A percentile compares a stretch with the other conserved stretches of the same genome.
Conservation (phyloP, 805 yeast genomes). For the Starmerella floris region DNA sequence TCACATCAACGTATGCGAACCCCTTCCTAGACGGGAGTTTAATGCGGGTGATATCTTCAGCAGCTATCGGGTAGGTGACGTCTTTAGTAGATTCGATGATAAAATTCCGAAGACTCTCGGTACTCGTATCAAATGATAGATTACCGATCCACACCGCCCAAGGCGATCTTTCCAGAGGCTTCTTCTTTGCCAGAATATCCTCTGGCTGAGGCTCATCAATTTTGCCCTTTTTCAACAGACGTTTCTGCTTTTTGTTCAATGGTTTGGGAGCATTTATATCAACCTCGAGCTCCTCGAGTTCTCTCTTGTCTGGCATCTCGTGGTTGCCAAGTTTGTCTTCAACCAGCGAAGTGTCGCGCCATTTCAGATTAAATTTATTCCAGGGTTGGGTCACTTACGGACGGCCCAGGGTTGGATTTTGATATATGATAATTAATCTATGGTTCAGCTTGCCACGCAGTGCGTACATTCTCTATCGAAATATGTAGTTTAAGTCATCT, state of each 20-base stretch:
- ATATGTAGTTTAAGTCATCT: too few species aligned
- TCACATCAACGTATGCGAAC: constrained; percentile 81
- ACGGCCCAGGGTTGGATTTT: too few species aligned
- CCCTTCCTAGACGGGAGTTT: constrained; percentile 67
- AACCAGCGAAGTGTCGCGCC: too few species aligned
- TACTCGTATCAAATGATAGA: constrained; percentile 67
- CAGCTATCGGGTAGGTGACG: constrained; percentile 29
- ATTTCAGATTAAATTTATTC: too few species aligned
- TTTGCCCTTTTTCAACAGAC: constrained; percentile 59
- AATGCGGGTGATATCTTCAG: constrained; percentile 54
- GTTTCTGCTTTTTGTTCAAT: constrained; percentile 78
- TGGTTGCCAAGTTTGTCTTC: too few species aligned
- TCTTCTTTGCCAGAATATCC: constrained; percentile 19
- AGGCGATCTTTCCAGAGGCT: constrained; percentile 20
- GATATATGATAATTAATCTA: too few species aligned
- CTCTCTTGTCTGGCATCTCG: constrained; percentile 16
- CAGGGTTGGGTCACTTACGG: too few species aligned
- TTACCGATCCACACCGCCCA: constrained; percentile 91
- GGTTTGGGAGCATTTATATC: constrained; percentile 53
- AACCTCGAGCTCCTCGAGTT: constrained; percentile 31
- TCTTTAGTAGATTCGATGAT: constrained; percentile 39
- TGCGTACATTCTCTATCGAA: too few species aligned
- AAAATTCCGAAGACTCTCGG: constrained; percentile 57
- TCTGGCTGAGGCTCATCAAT: constrained; percentile 25
- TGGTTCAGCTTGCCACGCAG: too few species aligned